A percentile compares a stretch with the other conserved stretches of the same genome.
phyloP scores from a whole-genome alignment of 352 stramenopile species.

The Phytophthora sp. region DNA sequence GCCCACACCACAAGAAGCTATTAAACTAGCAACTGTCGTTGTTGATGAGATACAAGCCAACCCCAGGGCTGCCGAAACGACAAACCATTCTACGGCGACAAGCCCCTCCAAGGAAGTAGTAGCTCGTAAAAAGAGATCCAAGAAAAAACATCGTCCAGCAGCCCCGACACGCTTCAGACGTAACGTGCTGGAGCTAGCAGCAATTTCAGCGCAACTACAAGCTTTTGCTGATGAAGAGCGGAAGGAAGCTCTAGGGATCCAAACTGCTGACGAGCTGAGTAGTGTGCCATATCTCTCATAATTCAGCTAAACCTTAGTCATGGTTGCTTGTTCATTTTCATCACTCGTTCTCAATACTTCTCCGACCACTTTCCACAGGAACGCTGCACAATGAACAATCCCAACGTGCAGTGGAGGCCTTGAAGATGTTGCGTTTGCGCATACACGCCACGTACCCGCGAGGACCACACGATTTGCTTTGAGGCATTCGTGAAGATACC shows the following conservation, averaged over 20 bases:
- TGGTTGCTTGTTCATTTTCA: too few species aligned
- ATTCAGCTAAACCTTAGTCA: too few species aligned
- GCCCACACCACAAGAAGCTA: too few species aligned
- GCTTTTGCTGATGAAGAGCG: conserved; percentile 13
- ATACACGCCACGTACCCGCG: not conserved
- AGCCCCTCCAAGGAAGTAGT: not conserved
- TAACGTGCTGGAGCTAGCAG: conserved; percentile 18
- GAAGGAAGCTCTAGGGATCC: conserved; percentile 14
- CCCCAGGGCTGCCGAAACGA: not conserved
- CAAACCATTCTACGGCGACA: not conserved
- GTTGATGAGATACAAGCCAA: not conserved
- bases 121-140: conserved; percentile 10
- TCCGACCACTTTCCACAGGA: too few species aligned
- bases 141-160: conserved; percentile 18
- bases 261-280: conserved; percentile 4
- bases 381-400: not conserved
- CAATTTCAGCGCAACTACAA: conserved; percentile 20
- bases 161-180: conserved; percentile 9
- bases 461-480: conserved; percentile 1
- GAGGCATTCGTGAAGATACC: conserved; percentile 14
- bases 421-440: not conserved
- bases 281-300: conserved; percentile 2
- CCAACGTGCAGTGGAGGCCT: not conserved
- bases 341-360: too few species aligned
- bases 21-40: too few species aligned